Base-by-base conservation (phyloP, 1,139 yeast species). In the Zygosaccharomyces pseudobailii region DNA sequence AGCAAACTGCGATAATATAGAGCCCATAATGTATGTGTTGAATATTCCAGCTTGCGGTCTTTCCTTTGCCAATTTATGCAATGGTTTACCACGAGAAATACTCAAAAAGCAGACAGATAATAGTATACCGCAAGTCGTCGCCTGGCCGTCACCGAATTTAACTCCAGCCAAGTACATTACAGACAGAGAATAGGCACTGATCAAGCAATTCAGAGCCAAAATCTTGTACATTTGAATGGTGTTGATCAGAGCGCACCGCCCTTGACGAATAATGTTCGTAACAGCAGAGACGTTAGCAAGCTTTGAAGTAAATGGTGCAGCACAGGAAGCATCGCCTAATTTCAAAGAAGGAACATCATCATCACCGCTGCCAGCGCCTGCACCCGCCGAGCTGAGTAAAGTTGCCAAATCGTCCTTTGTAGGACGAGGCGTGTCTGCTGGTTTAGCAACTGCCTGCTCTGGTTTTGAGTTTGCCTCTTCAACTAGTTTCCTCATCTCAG, bases 151-250 rank as follows among this genome's bases (percentile, higher is more conserved):
- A 63, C 98, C 97, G 68, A 92, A 88, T 70, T 94, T 92, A 63
- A 94, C 95, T 70, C 99, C 99, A 13, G 98, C 97, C 62, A 92
- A 76, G 67, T 87, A 94, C 63, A 92, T 80, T 33, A 92, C 97
- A 42, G 96, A 87, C 60, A 92, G 76, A 3, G 97, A 89, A 68
- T 92, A 92, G 25, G 99, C 98, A 55, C 96, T 85, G 71, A 92
- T 89, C 73, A 92, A 78, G 78, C 98, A 94, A 69, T 92, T 92
- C 72, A 92, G 78, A 0, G 99, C 98, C 66, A 92, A 75, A 62
- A 92, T 92, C 75, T 92, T 92, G 78, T 94, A 94, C 98, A 92
- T 94, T 72, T 92, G 98, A 63, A 92, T 90, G 20, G 98, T 92
- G 13, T 97, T 89, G 48, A 94, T 97, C 60, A 92, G 76, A 8